Evolutionary conservation across 495 filamentous ascomycete genomes (phyloP).

Genomic region (Opeltia flavorubescens): DNA sequence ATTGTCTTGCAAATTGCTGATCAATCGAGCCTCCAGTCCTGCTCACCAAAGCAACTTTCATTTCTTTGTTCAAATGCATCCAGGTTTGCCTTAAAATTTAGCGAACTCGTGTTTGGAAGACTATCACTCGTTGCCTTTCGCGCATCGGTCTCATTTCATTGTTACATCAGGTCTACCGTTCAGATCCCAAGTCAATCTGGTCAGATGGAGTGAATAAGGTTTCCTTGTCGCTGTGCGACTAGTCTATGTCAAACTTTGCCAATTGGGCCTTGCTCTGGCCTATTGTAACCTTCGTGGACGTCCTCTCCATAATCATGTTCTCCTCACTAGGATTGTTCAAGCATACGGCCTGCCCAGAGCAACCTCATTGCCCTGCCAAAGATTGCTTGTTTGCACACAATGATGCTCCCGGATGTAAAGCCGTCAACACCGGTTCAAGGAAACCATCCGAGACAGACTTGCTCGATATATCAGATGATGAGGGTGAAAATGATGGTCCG

Average conservation of each 20-base stretch:
- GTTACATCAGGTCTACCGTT: too few relatives aligned
- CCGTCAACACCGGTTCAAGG: not conserved
- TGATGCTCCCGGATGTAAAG: not conserved
- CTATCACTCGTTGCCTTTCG: too few relatives aligned
- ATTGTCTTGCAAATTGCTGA: too few relatives aligned
- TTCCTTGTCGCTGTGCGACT: not conserved
- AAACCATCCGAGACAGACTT: not conserved
- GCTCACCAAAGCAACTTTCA: too few relatives aligned
- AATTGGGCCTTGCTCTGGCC: not conserved
- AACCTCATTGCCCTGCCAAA: constrained; percentile 37
- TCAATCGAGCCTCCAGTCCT: too few relatives aligned
- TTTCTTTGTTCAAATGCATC: too few relatives aligned
- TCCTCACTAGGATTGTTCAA: constrained; percentile 50
- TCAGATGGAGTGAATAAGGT: too few relatives aligned
- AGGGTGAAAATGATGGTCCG: not conserved
- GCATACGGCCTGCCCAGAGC: constrained; percentile 48
- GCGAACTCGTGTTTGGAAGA: too few relatives aligned
- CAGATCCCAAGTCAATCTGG: too few relatives aligned
- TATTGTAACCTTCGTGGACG: not conserved
- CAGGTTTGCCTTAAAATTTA: too few relatives aligned
- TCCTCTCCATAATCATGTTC: constrained; percentile 40
- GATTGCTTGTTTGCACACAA: constrained; percentile 49
- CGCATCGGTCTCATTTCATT: too few relatives aligned
- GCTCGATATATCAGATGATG: not conserved
- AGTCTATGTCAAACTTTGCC: not conserved